Percentiles rank a stretch among this genome's conserved stretches.
phyloP scores from a whole-genome alignment of 768 basidiomycete genomes.

The Suillus brevipes region DNA sequence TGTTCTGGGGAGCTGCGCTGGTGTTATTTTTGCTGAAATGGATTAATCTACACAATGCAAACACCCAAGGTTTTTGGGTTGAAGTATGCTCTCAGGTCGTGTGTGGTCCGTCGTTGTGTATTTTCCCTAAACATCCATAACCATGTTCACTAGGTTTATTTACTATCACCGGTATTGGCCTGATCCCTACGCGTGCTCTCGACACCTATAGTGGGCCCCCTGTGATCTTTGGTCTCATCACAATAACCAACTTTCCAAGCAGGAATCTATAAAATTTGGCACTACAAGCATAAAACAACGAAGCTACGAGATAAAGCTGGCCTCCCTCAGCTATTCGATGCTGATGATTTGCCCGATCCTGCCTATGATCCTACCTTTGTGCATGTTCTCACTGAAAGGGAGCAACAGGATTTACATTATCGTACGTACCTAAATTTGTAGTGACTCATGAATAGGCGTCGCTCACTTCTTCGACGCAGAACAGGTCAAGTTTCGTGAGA shows the following conservation, averaged over 20 bases:
- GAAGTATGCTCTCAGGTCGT: conserved; percentile 75
- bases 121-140: neutral
- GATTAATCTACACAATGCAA: conserved; percentile 69
- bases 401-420: conserved; percentile 64
- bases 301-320: conserved; percentile 60
- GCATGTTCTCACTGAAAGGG: conserved; percentile 64
- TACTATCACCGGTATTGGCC: conserved; percentile 75
- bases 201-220: conserved; percentile 68
- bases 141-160: conserved; percentile 58
- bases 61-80: conserved; percentile 79
- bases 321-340: conserved; percentile 68
- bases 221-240: neutral
- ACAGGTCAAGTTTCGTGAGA: conserved; percentile 66
- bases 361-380: conserved; percentile 67
- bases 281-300: conserved; percentile 62
- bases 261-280: conserved; percentile 78
- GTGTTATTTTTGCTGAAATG: conserved; percentile 68
- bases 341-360: conserved; percentile 82
- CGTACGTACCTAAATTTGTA: conserved; percentile 44
- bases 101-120: conserved; percentile 51
- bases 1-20: conserved; percentile 87
- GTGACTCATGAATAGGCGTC: conserved; percentile 1
- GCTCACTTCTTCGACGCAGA: conserved; percentile 38
- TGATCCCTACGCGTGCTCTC: conserved; percentile 72
- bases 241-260: neutral